Percentiles rank a stretch among this genome's conserved stretches.
Evolutionary conservation across 106 monocot genomes (phyloP).

Genomic region (Phalaenopsis equestris): DNA sequence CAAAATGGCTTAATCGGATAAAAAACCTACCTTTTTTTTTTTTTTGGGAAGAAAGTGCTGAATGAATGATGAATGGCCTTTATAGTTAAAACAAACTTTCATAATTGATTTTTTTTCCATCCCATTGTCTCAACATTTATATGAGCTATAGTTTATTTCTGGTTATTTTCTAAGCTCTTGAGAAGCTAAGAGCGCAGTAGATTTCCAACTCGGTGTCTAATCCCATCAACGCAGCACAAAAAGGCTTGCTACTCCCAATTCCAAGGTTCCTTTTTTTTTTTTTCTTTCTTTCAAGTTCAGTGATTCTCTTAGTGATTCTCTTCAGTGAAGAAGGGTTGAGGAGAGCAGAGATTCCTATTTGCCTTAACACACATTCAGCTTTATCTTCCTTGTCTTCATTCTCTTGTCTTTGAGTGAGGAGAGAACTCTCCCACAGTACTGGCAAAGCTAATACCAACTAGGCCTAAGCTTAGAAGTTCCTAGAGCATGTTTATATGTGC

Average conservation of each 20-base stretch:
- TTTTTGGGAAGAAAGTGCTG: no score
- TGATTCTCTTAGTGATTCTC: conserved; percentile 6
- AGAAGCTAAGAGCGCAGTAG: neutral
- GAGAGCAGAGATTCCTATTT: conserved; percentile 6
- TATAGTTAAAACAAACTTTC: neutral
- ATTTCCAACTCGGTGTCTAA: conserved; percentile 2
- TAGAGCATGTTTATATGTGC: neutral
- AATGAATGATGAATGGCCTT: neutral
- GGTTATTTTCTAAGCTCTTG: neutral
- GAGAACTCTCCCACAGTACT: conserved; percentile 2
- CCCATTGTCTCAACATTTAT: neutral
- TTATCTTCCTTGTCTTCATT: neutral
- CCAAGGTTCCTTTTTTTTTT: neutral
- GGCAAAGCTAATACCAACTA: neutral
- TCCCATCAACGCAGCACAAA: conserved; percentile 2
- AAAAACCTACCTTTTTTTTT: no score
- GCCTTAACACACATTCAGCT: neutral
- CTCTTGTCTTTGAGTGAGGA: neutral
- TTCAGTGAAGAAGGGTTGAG: conserved; percentile 1
- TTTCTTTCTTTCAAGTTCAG: neutral
- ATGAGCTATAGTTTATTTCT: neutral
- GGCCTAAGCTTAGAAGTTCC: neutral
- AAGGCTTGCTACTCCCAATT: neutral
- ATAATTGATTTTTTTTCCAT: neutral
- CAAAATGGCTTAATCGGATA: neutral